phyloP scores from a whole-genome alignment of 78 protist genomes.

The Paratrimastix pyriformis region DNA sequence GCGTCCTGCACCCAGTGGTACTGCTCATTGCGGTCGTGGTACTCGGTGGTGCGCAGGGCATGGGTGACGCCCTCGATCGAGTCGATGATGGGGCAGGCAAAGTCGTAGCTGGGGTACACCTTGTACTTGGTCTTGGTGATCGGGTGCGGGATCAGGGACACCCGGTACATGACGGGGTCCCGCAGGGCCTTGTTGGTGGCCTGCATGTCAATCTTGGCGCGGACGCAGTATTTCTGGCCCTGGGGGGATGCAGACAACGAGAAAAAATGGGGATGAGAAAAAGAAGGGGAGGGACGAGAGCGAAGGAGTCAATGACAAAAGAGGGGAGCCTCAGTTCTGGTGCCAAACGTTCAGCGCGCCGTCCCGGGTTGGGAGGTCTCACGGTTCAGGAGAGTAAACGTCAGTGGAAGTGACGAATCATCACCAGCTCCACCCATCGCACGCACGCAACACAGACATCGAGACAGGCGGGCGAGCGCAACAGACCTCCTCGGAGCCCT shows the following conservation, averaged over 20 bases:
- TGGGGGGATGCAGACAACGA: neutral
- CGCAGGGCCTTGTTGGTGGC: constrained; percentile 68
- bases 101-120: constrained; percentile 95
- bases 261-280: neutral
- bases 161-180: constrained; percentile 91
- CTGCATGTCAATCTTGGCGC: constrained; percentile 79
- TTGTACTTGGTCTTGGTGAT: constrained; percentile 57
- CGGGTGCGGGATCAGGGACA: constrained; percentile 46
- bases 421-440: neutral
- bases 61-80: constrained; percentile 85
- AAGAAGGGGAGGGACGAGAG: neutral
- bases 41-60: constrained; percentile 90
- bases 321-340: neutral
- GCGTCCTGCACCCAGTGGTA: constrained; percentile 69
- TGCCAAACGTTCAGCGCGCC: neutral
- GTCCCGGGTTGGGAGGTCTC: neutral
- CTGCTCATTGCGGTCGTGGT: constrained; percentile 80
- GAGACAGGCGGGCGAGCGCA: neutral
- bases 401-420: neutral
- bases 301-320: no score
- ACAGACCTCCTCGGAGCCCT: constrained; percentile 38
- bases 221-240: constrained; percentile 60
- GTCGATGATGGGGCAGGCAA: constrained; percentile 95
- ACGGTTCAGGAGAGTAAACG: neutral
- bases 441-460: neutral